These are phyloP conservation scores for Priceomyces castillae DNA, from an alignment of 805 yeast genomes.

Conservation along the genomic window DNA sequence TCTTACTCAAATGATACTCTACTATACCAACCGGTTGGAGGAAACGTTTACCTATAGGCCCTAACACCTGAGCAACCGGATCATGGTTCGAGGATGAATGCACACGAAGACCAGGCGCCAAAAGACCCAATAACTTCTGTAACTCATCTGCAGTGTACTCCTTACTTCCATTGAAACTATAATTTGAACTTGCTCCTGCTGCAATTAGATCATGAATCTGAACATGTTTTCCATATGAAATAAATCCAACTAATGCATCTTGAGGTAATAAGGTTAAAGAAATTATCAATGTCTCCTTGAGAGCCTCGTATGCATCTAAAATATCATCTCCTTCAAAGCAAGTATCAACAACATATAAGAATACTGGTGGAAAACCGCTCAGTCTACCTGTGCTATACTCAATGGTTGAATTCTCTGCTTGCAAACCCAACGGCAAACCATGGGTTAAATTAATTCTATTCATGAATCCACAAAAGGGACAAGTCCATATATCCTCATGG, in stretches of 20 bases:
- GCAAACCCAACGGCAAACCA: constrained; percentile 32
- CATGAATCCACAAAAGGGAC: constrained; percentile 53
- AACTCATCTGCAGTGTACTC: constrained; percentile 48
- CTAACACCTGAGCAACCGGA: constrained; percentile 8
- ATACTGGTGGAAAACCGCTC: constrained; percentile 45
- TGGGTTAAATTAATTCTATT: constrained; percentile 33
- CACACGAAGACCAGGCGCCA: constrained; percentile 23
- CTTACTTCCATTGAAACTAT: constrained; percentile 55
- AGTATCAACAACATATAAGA: constrained; percentile 56
- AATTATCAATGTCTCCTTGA: constrained; percentile 48
- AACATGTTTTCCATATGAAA: constrained; percentile 60
- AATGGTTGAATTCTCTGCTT: constrained; percentile 44
- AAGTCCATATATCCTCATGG: constrained; percentile 45
- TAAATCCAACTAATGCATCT: constrained; percentile 53
- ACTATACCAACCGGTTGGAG: constrained; percentile 47
- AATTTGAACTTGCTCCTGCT: constrained; percentile 26
- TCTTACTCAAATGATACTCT: constrained; percentile 49
- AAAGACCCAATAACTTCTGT: constrained; percentile 44
- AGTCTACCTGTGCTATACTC: constrained; percentile 47
- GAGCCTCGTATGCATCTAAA: constrained; percentile 35
- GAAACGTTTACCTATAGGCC: constrained; percentile 29
- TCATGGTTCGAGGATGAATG: constrained; percentile 7
- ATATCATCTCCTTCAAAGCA: constrained; percentile 53
- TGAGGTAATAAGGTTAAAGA: constrained; percentile 52
- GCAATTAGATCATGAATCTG: constrained; percentile 52